phyloP scores from a whole-genome alignment of 805 yeast species.

The Millerozyma acaciae region DNA sequence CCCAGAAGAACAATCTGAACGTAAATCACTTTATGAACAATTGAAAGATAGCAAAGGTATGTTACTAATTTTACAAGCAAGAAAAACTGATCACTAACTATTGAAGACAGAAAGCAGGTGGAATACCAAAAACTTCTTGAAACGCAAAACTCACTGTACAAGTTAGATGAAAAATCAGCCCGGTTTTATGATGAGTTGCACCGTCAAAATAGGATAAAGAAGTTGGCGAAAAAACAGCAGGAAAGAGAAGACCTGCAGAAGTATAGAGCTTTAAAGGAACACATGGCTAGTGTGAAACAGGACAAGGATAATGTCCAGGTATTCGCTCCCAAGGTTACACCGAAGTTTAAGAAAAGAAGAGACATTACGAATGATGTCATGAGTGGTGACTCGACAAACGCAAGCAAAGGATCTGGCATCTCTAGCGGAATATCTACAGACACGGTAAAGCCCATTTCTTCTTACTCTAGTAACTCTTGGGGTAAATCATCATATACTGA shows the following conservation, averaged over 20 bases:
- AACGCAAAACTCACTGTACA: constrained; percentile 36
- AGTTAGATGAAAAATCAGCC: constrained; percentile 34
- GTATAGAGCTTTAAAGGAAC: too few relatives aligned
- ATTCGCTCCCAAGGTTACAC: too few relatives aligned
- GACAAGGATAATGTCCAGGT: too few relatives aligned
- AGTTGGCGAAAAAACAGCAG: constrained; percentile 15
- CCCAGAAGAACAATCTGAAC: constrained; percentile 14
- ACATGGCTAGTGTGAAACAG: too few relatives aligned
- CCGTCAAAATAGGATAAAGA: constrained; percentile 15
- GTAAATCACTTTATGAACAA: constrained; percentile 42
- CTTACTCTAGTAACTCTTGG: too few relatives aligned
- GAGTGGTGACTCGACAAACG: too few relatives aligned
- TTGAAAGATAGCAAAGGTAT: constrained; percentile 36
- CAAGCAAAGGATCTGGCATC: too few relatives aligned
- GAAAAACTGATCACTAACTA: constrained; percentile 12
- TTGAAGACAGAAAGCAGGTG: constrained; percentile 27
- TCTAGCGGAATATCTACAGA: too few relatives aligned
- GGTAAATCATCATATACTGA: too few relatives aligned
- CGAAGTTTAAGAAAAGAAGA: too few relatives aligned
- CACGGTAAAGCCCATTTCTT: too few relatives aligned
- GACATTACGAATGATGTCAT: too few relatives aligned
- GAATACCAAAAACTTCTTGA: constrained; percentile 28
- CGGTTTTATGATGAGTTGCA: constrained; percentile 28
- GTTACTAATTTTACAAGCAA: constrained; percentile 11
- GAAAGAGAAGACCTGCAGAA: constrained; percentile 20